Base-by-base conservation (phyloP, 768 basidiomycete genomes). In the Lentinus brumalis region DNA sequence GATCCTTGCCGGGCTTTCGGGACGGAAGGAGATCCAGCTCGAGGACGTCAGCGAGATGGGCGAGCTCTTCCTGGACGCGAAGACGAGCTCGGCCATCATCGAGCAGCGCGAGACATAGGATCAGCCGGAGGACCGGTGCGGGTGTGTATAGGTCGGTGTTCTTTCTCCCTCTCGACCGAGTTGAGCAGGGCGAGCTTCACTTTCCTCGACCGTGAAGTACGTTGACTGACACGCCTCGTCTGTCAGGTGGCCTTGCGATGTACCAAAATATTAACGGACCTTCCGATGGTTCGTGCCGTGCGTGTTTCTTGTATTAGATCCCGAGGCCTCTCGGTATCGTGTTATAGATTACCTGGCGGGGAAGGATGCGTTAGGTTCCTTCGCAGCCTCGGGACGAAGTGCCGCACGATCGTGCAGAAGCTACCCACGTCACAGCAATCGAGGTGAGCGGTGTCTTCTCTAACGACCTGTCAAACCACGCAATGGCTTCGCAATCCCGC, bases 21-120 rank as follows among this genome's bases (percentile, higher is more conserved):
- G 96, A 2, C 87, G 94, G 60, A 81, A 75, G 38, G 88, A 94
- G 68, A 93, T 98, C 57, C 84, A 87, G 62, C 75, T 87, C 3
- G 94, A 98, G 64, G 97, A 99, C 73, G 87, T 98, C 51, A 81
- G 83, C 38, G 95, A 98, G 81, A 94, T 97, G 88, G 89, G 88
- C 64, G 92, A 93, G 70, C 78, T 99, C 35, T 99, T 99, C 81
- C 79, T 98, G 68, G 96, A 98, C 73, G 94, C 96, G 18, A 96
- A 95, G 71, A 88, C 90, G 0, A 74, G 75, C 64, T 79, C 74
- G 18, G 57, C 59, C 35, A 57, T 65, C 30, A 69, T 71, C 50
- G 29, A 50, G 14, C 31, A 47, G 47, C 62, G 57, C 47, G 42
- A 51, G 31, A 42, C 46, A 49, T 49, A 49, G 46, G 21, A 14